Evolutionary conservation across 345 rosid genomes (phyloP).

Genomic region (Isatis tinctoria): DNA sequence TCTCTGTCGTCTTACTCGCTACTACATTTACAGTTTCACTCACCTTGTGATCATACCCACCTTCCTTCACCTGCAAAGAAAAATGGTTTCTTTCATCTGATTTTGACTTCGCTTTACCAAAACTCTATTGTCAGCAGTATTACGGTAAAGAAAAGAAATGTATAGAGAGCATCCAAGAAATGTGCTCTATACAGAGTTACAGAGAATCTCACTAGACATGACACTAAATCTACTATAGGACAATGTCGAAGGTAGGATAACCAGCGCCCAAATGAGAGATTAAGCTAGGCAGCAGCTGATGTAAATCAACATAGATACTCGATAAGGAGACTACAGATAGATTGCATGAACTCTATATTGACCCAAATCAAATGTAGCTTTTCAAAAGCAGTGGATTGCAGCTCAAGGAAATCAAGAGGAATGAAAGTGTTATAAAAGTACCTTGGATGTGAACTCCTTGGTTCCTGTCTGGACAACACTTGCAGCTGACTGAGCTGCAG

Average conservation of each 20-base stretch:
- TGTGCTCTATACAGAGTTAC: not conserved
- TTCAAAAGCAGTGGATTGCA: not conserved
- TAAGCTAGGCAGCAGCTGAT: not conserved
- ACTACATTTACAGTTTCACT: constrained; percentile 94
- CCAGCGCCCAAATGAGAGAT: not conserved
- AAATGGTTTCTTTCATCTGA: not conserved
- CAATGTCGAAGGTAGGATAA: not conserved
- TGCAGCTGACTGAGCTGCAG: constrained; percentile 60
- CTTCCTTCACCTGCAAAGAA: constrained; percentile 76
- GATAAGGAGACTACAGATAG: not conserved
- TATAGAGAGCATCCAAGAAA: not conserved
- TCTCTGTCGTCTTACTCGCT: constrained; percentile 79
- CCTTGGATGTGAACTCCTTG: constrained; percentile 33
- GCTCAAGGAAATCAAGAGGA: not conserved
- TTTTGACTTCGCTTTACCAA: not conserved
- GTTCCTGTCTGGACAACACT: constrained; percentile 61
- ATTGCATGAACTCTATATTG: not conserved
- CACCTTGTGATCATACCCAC: constrained; percentile 88
- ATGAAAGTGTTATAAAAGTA: not conserved
- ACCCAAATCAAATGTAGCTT: not conserved
- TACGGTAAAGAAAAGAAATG: not conserved
- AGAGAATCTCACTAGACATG: not conserved
- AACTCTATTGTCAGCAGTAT: not conserved
- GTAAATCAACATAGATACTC: not conserved
- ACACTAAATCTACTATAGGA: not conserved